Percentiles rank a stretch among this genome's conserved stretches.
phyloP scores from a whole-genome alignment of 805 yeast genomes.

The Deakozyma indianensis region DNA sequence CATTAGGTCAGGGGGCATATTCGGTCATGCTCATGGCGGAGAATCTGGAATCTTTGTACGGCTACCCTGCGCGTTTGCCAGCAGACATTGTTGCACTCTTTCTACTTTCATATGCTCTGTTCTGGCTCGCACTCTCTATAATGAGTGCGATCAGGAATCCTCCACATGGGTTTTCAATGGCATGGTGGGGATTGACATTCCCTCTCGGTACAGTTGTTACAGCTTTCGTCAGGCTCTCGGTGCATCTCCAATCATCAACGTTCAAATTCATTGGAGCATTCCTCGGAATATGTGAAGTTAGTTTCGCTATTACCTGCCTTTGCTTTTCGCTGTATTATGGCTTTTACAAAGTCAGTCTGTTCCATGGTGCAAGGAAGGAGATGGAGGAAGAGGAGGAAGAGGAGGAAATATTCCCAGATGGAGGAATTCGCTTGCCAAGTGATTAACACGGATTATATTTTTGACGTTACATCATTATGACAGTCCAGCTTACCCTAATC shows the following conservation, averaged over 20 bases:
- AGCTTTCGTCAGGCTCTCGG: constrained; percentile 20
- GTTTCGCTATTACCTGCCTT: not conserved
- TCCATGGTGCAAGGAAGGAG: not conserved
- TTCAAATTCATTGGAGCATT: not conserved
- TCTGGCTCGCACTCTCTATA: constrained; percentile 34
- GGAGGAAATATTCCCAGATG: too few relatives aligned
- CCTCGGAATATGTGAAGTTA: not conserved
- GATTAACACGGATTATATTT: too few relatives aligned
- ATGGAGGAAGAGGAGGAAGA: not conserved
- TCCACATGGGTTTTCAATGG: constrained; percentile 28
- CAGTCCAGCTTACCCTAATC: too few relatives aligned
- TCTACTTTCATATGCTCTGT: constrained; percentile 42
- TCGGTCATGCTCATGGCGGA: constrained; percentile 44
- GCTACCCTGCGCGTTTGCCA: constrained; percentile 19
- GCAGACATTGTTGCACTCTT: constrained; percentile 27
- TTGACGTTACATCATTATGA: too few relatives aligned
- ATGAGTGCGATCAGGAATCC: constrained; percentile 22
- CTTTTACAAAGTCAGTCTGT: not conserved
- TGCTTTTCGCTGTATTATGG: not conserved
- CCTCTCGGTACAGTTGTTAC: constrained; percentile 75
- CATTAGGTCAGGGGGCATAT: constrained; percentile 74
- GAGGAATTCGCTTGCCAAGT: too few relatives aligned
- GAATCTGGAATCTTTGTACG: constrained; percentile 20
- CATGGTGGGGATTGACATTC: constrained; percentile 81
- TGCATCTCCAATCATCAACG: not conserved